phyloP scores from a whole-genome alignment of 202 grass and related monocot species.

The Schoenoplectus triqueter region DNA sequence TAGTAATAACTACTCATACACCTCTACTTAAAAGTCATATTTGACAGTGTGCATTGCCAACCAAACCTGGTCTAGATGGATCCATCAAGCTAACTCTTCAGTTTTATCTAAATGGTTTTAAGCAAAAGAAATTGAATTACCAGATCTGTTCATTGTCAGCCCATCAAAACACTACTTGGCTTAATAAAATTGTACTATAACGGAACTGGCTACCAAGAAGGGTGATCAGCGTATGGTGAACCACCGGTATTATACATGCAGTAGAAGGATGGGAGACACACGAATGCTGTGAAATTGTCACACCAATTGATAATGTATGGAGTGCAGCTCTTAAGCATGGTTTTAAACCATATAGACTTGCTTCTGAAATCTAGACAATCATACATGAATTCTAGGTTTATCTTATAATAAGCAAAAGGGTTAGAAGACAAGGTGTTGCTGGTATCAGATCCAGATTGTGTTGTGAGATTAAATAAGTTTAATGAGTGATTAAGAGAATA shows the following conservation, averaged over 20 bases:
- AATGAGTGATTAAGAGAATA: not conserved
- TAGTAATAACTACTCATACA: not conserved
- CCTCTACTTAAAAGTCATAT: not conserved
- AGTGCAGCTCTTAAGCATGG: slow-evolving; percentile 57
- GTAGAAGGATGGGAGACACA: slow-evolving; percentile 65
- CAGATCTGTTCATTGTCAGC: not conserved
- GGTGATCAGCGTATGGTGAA: slow-evolving; percentile 84
- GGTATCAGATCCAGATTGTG: not conserved
- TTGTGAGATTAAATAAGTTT: not conserved
- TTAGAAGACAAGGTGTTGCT: not conserved
- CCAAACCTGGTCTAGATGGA: not conserved
- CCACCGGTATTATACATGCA: slow-evolving; percentile 77
- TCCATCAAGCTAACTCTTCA: not conserved
- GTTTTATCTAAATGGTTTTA: too few species aligned
- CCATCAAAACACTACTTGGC: not conserved
- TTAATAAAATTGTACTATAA: not conserved
- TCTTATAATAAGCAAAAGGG: not conserved
- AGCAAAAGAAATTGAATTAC: not conserved
- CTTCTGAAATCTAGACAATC: not conserved
- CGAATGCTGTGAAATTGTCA: slow-evolving; percentile 67
- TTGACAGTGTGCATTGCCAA: not conserved
- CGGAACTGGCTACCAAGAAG: slow-evolving; percentile 84
- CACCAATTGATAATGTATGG: slow-evolving; percentile 59
- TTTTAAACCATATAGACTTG: slow-evolving; percentile 54
- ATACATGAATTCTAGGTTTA: slow-evolving; percentile 10